Base-by-base conservation (phyloP, 106 monocot genomes). In the Dendrobium chrysotoxum region DNA sequence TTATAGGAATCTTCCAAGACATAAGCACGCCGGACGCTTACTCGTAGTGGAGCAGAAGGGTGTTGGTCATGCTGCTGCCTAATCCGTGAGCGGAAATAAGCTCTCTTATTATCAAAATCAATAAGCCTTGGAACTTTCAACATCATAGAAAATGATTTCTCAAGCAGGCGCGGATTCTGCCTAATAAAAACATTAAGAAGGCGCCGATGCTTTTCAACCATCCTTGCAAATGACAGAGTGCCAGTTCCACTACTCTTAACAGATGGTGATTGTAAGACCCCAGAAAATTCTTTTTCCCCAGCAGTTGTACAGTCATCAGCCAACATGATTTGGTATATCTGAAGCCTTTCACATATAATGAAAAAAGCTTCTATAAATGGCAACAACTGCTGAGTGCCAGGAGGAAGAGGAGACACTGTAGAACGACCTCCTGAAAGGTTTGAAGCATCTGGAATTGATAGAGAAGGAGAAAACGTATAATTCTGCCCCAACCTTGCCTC, bases 101-200 rank as follows among this genome's bases (percentile, higher is more conserved):
- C 83, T 39, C 93, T 83, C 61, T 93, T 93, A 57, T 93, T 93
- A 68, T 93, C 93, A 89, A 93, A 93, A 78, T 93, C 93, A 47
- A 93, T 93, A 54, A 93, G 80, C 40, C 87, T 83, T 55, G 93
- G 93, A 31, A 91, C 85, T 81, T 93, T 93, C 78, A 93, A 77
- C 90, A 93, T 88, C 85, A 91, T 78, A 26, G 87, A 91, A 75
- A 93, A 87, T 82, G 93, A 93, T 71, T 89, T 93, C 80, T 93
- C 91, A 11, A 93, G 89, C 47, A 93, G 84, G 21, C 82, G 85
- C 40, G 91, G 89, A 55, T 93, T 91, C 80, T 91, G 90, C 73
- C 93, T 78, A n/a, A 93, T 80, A 61, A 91, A 93, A 66, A 91
- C 79, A 86, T 93, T 93, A 35, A 93, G 86, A 40, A 91, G 83